Conservation (phyloP, 2,329 filamentous ascomycete species). For the Clarireedia hainanense region DNA sequence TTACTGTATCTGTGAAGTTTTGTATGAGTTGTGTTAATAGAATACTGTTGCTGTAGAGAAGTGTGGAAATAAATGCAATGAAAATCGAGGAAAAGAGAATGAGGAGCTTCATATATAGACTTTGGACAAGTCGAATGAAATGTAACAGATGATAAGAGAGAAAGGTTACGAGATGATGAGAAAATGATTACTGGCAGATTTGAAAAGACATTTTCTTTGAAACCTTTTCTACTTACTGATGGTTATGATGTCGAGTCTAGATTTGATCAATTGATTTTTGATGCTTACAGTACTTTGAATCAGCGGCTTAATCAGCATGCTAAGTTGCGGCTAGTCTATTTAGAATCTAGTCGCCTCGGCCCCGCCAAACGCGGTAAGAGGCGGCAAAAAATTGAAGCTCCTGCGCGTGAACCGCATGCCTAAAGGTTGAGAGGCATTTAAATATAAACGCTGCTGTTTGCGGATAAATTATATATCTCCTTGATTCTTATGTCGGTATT, state of each 20-base stretch:
- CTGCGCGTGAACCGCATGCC: too few relatives aligned
- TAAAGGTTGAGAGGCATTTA: too few relatives aligned
- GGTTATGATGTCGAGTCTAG: neutral
- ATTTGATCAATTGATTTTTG: neutral
- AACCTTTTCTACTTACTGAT: neutral
- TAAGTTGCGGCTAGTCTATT: neutral
- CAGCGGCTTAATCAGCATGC: neutral
- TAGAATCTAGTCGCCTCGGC: neutral
- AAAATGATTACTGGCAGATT: constrained; percentile 8
- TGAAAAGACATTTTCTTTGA: neutral
- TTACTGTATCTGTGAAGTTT: constrained; percentile 13
- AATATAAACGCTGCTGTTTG: too few relatives aligned
- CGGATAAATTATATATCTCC: too few relatives aligned
- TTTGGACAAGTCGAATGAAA: constrained; percentile 7
- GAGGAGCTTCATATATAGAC: constrained; percentile 30
- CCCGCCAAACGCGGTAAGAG: too few relatives aligned
- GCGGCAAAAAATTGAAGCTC: too few relatives aligned
- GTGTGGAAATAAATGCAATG: constrained; percentile 27
- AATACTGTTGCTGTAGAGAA: constrained; percentile 18
- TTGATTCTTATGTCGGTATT: too few relatives aligned
- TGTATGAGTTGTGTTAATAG: constrained; percentile 21
- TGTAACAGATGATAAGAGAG: constrained; percentile 20
- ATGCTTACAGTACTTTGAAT: neutral
- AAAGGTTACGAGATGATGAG: constrained; percentile 5
- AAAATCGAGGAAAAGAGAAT: constrained; percentile 26